These are phyloP conservation scores for Beauveria sp. DNA, from an alignment of 2,329 filamentous ascomycete species.

Conservation along the genomic window DNA sequence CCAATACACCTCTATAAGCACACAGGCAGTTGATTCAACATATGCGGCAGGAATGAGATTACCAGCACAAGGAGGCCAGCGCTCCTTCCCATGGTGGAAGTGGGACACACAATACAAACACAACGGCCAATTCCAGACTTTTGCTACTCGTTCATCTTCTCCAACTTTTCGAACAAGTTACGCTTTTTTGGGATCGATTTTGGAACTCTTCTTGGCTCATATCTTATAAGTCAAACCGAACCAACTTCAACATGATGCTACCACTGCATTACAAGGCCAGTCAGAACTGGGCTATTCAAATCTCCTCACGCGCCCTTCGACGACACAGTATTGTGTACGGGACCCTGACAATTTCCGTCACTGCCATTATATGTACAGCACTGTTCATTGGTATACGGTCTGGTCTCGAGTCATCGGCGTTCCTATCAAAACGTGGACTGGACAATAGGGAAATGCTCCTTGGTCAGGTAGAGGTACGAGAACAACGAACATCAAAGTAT, in stretches of 20 bases:
- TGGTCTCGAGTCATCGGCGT: too few relatives aligned
- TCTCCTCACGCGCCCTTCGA: slow-evolving; percentile 9
- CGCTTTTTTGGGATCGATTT: slow-evolving; percentile 16
- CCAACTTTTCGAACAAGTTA: neutral
- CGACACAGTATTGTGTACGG: slow-evolving; percentile 8
- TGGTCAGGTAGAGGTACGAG: neutral
- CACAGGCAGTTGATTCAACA: too few relatives aligned
- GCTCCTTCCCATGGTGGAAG: neutral
- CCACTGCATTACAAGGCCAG: neutral
- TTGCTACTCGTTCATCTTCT: neutral
- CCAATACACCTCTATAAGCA: too few relatives aligned
- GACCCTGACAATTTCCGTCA: neutral
- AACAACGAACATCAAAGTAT: neutral
- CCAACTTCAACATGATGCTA: neutral
- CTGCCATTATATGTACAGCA: neutral
- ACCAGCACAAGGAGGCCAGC: too few relatives aligned
- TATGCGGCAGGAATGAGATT: too few relatives aligned
- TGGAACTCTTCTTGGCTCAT: slow-evolving; percentile 20
- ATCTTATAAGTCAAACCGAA: slow-evolving; percentile 13
- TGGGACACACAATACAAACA: neutral
- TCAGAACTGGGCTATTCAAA: neutral
- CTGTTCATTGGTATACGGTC: neutral
- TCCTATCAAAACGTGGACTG: neutral
- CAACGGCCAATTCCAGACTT: neutral
- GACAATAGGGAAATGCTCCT: neutral